phyloP scores from a whole-genome alignment of 108 stramenopile species.

The Skeletonema potamos region DNA sequence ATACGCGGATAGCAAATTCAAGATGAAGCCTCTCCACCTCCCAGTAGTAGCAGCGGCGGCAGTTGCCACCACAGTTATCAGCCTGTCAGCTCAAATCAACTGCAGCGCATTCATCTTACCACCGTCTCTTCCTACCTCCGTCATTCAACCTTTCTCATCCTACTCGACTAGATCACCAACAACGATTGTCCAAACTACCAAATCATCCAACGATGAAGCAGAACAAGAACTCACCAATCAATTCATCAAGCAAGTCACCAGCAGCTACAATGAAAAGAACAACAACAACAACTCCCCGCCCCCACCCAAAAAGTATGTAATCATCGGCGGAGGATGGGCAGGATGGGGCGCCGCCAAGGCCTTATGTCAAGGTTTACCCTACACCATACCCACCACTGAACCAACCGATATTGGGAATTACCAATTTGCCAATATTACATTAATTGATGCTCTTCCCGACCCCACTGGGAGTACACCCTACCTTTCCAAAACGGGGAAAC shows the following conservation, averaged over 20 bases:
- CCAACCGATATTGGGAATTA: conserved; percentile 37
- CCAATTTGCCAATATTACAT: conserved; percentile 57
- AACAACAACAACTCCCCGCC: no score
- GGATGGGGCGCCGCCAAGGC: conserved; percentile 95
- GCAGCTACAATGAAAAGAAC: no score
- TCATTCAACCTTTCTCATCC: background rate
- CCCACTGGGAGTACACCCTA: conserved; percentile 75
- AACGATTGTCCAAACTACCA: background rate
- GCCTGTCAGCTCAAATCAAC: background rate
- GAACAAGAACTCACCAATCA: no score
- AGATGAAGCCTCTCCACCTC: background rate
- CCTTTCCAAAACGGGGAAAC: conserved; percentile 69
- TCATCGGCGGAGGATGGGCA: conserved; percentile 93
- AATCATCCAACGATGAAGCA: background rate
- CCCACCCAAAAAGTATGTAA: conserved; percentile 58
- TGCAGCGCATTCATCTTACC: background rate
- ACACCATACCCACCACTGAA: background rate
- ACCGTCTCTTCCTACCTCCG: background rate
- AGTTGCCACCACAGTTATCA: background rate
- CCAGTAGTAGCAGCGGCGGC: background rate
- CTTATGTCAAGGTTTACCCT: conserved; percentile 51
- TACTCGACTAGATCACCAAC: no score
- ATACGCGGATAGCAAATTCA: background rate
- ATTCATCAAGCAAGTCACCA: no score
- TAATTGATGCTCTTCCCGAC: conserved; percentile 87